Conservation (phyloP, 441 rosid genomes). For the Viola pubescens region DNA sequence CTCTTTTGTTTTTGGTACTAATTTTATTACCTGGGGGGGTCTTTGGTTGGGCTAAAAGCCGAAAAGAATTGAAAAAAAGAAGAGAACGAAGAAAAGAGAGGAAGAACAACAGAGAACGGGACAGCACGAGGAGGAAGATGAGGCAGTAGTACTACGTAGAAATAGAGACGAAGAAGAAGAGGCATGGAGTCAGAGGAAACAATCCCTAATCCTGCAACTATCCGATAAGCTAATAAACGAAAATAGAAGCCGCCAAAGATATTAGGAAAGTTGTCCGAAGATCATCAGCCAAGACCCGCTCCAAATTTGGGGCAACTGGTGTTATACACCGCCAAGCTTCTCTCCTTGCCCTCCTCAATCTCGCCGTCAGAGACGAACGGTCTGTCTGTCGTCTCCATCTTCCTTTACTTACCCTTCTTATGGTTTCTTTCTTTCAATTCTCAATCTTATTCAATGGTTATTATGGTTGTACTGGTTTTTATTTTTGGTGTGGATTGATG, state of each 20-base stretch:
- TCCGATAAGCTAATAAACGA: conserved; percentile 41
- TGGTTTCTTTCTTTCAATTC: too few species aligned
- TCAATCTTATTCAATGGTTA: too few species aligned
- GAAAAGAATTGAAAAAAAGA: too few species aligned
- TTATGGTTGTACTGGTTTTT: too few species aligned
- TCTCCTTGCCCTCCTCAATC: too few species aligned
- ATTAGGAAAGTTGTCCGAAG: conserved; percentile 45
- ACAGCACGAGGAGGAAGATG: conserved; percentile 30
- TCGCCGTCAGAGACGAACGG: too few species aligned
- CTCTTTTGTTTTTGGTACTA: too few species aligned
- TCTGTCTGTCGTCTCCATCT: too few species aligned
- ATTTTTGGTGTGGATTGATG: too few species aligned
- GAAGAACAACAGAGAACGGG: conserved; percentile 17
- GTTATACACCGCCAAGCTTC: conserved; percentile 33
- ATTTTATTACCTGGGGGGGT: too few species aligned
- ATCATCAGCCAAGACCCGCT: conserved; percentile 54
- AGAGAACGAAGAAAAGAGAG: background rate
- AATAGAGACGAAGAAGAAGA: conserved; percentile 27
- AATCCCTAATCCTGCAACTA: conserved; percentile 37
- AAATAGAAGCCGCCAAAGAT: conserved; percentile 58
- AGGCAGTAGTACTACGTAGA: conserved; percentile 2
- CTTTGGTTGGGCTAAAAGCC: too few species aligned
- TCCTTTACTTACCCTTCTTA: too few species aligned
- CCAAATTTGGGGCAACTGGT: conserved; percentile 59
- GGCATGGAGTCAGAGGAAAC: conserved; percentile 38